phyloP scores from a whole-genome alignment of 1,284 basidiomycete genomes.

The Leccinum laetum region DNA sequence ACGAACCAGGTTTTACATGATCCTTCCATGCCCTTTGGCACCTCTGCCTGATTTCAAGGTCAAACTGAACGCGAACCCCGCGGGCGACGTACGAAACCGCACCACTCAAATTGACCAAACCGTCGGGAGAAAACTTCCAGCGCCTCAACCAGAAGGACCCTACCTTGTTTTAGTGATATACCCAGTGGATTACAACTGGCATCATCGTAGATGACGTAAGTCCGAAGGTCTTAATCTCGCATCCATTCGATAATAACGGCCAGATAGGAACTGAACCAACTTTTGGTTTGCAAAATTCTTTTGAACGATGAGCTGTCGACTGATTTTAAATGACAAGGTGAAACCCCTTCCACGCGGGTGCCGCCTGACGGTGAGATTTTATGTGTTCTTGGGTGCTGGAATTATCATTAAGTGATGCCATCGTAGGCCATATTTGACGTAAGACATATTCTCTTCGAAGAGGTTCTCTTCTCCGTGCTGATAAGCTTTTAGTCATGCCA shows the following conservation, averaged over 20 bases:
- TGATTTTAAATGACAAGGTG: conserved; percentile 41
- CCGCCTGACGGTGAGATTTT: conserved; percentile 61
- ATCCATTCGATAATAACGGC: conserved; percentile 1
- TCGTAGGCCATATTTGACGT: conserved; percentile 70
- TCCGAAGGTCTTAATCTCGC: conserved; percentile 8
- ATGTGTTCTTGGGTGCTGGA: neutral
- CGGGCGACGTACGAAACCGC: conserved; percentile 53
- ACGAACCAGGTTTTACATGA: conserved; percentile 49
- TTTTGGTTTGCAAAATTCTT: conserved; percentile 46
- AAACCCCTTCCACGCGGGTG: conserved; percentile 60
- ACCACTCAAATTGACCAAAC: conserved; percentile 40
- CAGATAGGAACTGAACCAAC: conserved; percentile 54
- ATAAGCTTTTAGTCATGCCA: conserved; percentile 23
- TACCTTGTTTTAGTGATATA: conserved; percentile 51
- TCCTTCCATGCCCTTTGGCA: conserved; percentile 37
- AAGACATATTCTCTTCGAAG: conserved; percentile 20
- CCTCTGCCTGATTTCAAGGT: conserved; percentile 58
- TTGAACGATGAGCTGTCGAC: neutral
- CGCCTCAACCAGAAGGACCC: conserved; percentile 35
- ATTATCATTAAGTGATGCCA: neutral
- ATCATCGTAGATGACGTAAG: conserved; percentile 79
- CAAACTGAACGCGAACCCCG: conserved; percentile 44
- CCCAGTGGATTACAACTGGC: conserved; percentile 76
- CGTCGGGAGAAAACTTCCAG: conserved; percentile 47
- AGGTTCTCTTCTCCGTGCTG: neutral